Percentiles rank a stretch among this genome's conserved stretches.
phyloP scores from a whole-genome alignment of 257 asterid genomes.

The Gardenia jasminoides region DNA sequence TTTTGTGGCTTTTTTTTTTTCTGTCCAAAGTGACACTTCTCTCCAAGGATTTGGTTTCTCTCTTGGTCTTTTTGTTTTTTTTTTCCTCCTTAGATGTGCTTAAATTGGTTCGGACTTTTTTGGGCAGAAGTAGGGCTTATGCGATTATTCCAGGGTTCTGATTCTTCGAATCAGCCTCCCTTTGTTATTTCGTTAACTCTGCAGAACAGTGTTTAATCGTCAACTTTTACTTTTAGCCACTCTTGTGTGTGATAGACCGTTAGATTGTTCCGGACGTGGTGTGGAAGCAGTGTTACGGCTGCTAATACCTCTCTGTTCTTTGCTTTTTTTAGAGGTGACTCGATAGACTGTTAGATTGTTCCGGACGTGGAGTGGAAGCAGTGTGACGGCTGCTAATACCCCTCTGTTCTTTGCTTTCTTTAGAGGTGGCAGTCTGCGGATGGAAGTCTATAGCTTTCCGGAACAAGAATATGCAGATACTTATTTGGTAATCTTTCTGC shows the following conservation, averaged over 20 bases:
- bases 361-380: too few species aligned
- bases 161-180: neutral
- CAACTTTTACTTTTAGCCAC: neutral
- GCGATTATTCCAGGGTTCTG: too few species aligned
- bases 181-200: neutral
- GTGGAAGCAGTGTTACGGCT: neutral
- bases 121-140: neutral
- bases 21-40: neutral
- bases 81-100: neutral
- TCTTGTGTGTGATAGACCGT: neutral
- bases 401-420: constrained; percentile 8
- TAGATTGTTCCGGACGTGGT: too few species aligned
- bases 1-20: neutral
- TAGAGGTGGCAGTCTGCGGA: constrained; percentile 59
- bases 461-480: constrained; percentile 59
- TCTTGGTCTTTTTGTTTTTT: too few species aligned
- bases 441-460: constrained; percentile 62
- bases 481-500: constrained; percentile 43
- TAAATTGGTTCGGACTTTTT: neutral
- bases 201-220: too few species aligned
- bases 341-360: neutral
- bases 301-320: too few species aligned
- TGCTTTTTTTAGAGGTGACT: too few species aligned
- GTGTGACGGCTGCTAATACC: neutral
- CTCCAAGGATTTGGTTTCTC: neutral